A percentile compares a stretch with the other conserved stretches of the same genome.
phyloP scores from a whole-genome alignment of 139 green algal species.

The Tetradesmus lagerheimii region DNA sequence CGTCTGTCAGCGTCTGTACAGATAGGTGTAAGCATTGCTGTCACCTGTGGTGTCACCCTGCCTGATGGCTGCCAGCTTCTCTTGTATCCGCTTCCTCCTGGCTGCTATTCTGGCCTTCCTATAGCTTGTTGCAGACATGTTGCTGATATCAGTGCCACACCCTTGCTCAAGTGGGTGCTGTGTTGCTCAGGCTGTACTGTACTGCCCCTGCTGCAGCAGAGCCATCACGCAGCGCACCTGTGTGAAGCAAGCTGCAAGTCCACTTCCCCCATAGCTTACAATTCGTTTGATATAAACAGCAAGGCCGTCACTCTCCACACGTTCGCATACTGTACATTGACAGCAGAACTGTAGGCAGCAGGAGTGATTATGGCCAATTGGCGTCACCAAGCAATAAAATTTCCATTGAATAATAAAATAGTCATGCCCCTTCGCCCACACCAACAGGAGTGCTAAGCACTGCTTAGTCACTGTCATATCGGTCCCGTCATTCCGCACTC shows the following conservation, averaged over 20 bases:
- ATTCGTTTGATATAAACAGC: not conserved
- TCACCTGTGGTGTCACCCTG: constrained; percentile 66
- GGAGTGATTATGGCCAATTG: too few relatives aligned
- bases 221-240: not conserved
- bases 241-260: constrained; percentile 9
- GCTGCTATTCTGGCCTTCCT: constrained; percentile 68
- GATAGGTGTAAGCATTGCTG: not conserved
- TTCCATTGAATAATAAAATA: too few relatives aligned
- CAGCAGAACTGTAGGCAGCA: not conserved
- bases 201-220: not conserved
- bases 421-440: too few relatives aligned
- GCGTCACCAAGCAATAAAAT: too few relatives aligned
- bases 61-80: constrained; percentile 63
- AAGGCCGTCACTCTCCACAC: not conserved
- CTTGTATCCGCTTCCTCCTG: constrained; percentile 71
- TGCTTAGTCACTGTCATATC: not conserved
- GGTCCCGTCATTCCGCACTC: not conserved
- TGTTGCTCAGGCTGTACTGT: not conserved
- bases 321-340: not conserved
- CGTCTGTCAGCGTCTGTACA: not conserved
- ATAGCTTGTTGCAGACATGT: not conserved
- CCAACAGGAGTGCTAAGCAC: too few relatives aligned
- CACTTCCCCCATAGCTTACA: not conserved
- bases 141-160: not conserved
- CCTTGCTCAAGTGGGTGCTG: not conserved